These are phyloP conservation scores for Yamadazyma atmosphaerica DNA, from an alignment of 1,139 yeast genomes.

Conservation along the genomic window DNA sequence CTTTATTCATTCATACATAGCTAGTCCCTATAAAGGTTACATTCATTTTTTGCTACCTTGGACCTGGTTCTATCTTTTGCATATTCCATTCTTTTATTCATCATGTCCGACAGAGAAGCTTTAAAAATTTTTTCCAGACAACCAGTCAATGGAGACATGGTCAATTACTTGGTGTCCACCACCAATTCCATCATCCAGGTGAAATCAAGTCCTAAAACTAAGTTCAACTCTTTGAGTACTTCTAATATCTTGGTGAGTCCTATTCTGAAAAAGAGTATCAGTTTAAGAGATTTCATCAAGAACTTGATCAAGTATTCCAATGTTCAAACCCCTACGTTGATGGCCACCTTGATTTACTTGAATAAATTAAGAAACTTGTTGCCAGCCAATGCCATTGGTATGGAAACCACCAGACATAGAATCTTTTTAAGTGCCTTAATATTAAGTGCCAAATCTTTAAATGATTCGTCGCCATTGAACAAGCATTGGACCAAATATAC, in stretches of 20 bases:
- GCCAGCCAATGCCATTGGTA: slow-evolving; percentile 89
- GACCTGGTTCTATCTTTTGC: not conserved
- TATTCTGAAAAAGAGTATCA: slow-evolving; percentile 21
- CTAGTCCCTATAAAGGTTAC: not conserved
- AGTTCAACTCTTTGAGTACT: slow-evolving; percentile 6
- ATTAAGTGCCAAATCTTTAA: slow-evolving; percentile 84
- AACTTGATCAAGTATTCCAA: slow-evolving; percentile 75
- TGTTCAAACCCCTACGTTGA: slow-evolving; percentile 92
- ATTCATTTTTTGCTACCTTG: slow-evolving; percentile 2
- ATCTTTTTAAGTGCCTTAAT: slow-evolving; percentile 86
- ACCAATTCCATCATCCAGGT: slow-evolving; percentile 76
- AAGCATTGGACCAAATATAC: slow-evolving; percentile 96
- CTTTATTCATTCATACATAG: slow-evolving; percentile 1
- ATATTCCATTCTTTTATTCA: slow-evolving; percentile 4
- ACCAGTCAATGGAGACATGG: slow-evolving; percentile 79
- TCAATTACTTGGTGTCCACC: slow-evolving; percentile 74
- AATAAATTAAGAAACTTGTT: slow-evolving; percentile 72
- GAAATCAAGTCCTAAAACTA: slow-evolving; percentile 20
- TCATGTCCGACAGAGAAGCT: slow-evolving; percentile 57
- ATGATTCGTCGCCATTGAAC: slow-evolving; percentile 92
- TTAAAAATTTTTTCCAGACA: slow-evolving; percentile 71
- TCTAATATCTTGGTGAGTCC: slow-evolving; percentile 24
- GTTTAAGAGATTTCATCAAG: slow-evolving; percentile 64
- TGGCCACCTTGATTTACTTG: slow-evolving; percentile 86
- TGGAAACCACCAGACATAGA: slow-evolving; percentile 91